These are phyloP conservation scores for Aspergillus tanneri DNA, from an alignment of 2,329 filamentous ascomycete species.

Conservation along the genomic window DNA sequence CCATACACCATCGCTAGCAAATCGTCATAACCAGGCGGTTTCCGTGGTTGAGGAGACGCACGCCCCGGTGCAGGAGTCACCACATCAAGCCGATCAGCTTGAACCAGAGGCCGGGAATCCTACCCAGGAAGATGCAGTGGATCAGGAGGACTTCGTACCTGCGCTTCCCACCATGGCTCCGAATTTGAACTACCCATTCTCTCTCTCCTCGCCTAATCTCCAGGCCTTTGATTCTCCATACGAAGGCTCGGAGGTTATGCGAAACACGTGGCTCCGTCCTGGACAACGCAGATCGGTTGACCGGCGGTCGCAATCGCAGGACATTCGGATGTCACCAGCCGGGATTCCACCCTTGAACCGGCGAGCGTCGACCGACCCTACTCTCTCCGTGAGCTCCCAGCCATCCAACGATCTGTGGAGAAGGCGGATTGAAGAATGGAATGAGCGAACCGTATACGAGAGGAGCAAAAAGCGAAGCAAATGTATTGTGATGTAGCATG, in stretches of 20 bases:
- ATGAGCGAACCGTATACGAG: slow-evolving; percentile 39
- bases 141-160: slow-evolving; percentile 14
- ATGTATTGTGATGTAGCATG: slow-evolving; percentile 40
- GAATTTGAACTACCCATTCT: slow-evolving; percentile 28
- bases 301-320: slow-evolving; percentile 22
- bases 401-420: slow-evolving; percentile 39
- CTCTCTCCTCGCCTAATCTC: slow-evolving; percentile 36
- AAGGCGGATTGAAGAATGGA: slow-evolving; percentile 42
- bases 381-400: slow-evolving; percentile 25
- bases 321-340: slow-evolving; percentile 12
- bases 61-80: neutral
- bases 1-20: neutral
- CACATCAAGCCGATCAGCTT: neutral
- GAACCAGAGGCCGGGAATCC: neutral
- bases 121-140: slow-evolving; percentile 2
- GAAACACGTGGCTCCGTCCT: slow-evolving; percentile 17
- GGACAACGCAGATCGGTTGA: slow-evolving; percentile 13
- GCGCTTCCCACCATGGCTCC: slow-evolving; percentile 12
- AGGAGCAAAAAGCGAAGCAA: slow-evolving; percentile 35
- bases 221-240: slow-evolving; percentile 25
- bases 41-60: neutral
- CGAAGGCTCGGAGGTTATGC: slow-evolving; percentile 21
- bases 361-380: slow-evolving; percentile 36
- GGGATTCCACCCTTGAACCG: slow-evolving; percentile 20
- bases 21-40: neutral